These are phyloP conservation scores for Scytalidium lignicola DNA, from an alignment of 2,329 filamentous ascomycete genomes.

Conservation along the genomic window DNA sequence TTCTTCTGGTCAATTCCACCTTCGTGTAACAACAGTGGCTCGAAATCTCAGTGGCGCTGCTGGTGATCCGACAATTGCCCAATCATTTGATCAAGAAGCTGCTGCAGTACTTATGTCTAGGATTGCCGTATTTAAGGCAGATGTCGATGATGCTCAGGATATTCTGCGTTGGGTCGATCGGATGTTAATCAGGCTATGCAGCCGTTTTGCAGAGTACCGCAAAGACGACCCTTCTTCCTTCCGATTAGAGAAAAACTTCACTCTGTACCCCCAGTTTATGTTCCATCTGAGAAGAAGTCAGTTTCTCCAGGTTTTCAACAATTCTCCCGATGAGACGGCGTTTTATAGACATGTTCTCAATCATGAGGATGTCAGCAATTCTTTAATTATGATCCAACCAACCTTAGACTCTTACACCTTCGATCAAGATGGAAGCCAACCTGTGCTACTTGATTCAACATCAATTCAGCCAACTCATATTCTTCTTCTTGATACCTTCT, in stretches of 20 bases:
- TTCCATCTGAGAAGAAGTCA: constrained; percentile 96
- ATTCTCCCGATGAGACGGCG: constrained; percentile 97
- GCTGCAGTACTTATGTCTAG: constrained; percentile 98
- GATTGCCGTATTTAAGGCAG: constrained; percentile 97
- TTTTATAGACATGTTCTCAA: constrained; percentile 97
- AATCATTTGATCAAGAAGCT: constrained; percentile 97
- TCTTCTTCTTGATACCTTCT: constrained; percentile 94
- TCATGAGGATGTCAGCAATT: constrained; percentile 95
- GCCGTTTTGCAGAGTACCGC: constrained; percentile 92
- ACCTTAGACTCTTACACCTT: constrained; percentile 97
- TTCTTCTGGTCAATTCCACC: constrained; percentile 90
- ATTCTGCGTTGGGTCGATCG: constrained; percentile 96
- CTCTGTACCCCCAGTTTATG: constrained; percentile 98
- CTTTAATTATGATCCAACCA: constrained; percentile 97
- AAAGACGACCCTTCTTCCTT: constrained; percentile 98
- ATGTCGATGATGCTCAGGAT: constrained; percentile 97
- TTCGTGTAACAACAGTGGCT: constrained; percentile 90
- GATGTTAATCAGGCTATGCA: constrained; percentile 96
- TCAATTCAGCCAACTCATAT: constrained; percentile 95
- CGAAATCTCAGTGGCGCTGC: constrained; percentile 88
- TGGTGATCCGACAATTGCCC: constrained; percentile 89
- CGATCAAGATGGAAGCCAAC: constrained; percentile 86
- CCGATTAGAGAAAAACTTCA: constrained; percentile 97
- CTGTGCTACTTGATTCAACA: constrained; percentile 92
- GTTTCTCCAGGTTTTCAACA: constrained; percentile 99